These are phyloP conservation scores for Pseudogymnoascus sp. DNA, from an alignment of 2,329 filamentous ascomycete species.

Conservation along the genomic window DNA sequence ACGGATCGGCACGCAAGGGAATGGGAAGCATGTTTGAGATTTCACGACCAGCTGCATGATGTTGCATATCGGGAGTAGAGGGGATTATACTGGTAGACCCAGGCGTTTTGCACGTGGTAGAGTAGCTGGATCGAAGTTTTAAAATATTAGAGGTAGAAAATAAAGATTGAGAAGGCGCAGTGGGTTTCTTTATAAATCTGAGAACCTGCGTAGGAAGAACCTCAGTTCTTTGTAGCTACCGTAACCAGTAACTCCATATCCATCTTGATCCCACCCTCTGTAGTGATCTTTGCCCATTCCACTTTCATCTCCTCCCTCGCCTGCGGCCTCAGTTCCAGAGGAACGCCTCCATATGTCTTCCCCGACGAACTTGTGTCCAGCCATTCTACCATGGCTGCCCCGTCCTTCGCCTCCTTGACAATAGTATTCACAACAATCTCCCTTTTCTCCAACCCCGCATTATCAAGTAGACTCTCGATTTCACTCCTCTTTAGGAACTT, in stretches of 20 bases:
- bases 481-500: slow-evolving; percentile 24
- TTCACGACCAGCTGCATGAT: background rate
- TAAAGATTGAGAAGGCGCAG: background rate
- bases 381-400: slow-evolving; percentile 27
- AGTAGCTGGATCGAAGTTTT: background rate
- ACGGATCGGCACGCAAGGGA: background rate
- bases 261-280: slow-evolving; percentile 26
- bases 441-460: slow-evolving; percentile 17
- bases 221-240: background rate
- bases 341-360: slow-evolving; percentile 28
- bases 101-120: background rate
- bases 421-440: slow-evolving; percentile 23
- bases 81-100: background rate
- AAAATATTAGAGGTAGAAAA: background rate
- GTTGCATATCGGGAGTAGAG: background rate
- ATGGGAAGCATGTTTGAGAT: background rate
- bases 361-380: slow-evolving; percentile 29
- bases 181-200: background rate
- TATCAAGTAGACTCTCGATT: slow-evolving; percentile 20
- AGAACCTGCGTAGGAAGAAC: background rate
- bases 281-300: slow-evolving; percentile 26
- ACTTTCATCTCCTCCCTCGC: slow-evolving; percentile 27
- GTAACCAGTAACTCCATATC: slow-evolving; percentile 25
- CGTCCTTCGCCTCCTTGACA: slow-evolving; percentile 18
- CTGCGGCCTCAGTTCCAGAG: slow-evolving; percentile 23